Base-by-base conservation (phyloP, 768 basidiomycete species). In the Kwoniella sp. region DNA sequence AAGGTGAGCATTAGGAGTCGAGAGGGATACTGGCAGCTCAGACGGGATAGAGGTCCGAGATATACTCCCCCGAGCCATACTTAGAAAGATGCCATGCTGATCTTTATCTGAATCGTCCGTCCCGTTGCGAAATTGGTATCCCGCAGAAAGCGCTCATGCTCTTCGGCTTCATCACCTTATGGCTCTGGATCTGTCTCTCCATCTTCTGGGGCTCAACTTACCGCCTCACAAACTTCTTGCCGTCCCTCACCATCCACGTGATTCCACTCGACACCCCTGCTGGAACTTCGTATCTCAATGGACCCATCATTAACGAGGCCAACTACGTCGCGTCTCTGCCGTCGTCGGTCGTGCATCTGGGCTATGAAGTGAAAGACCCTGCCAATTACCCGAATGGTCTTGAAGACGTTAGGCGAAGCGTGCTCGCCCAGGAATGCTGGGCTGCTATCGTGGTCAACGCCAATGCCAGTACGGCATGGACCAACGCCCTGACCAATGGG, bases 241-340 rank as follows among this genome's bases (percentile, higher is more conserved):
- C 67, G 25, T 56, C 58, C 13, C 52, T 79, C 13, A 77, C 70
- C 4, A 58, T 80, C 22, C 64, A 78, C 51, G 65, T 79, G 38
- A 74, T 80, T 51, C 69, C 79, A 29, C 76, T 81, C 48, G 81
- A 82, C 58, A 58, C 70, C 9, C 53, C 69, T 20, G 66, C 68
- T 13, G n/a, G 65, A 8, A 63, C 57, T 0, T 73, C 72, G 1
- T 61, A 73, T 22, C 65, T 80, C 9, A 77, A 71, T 11, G 67
- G 70, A 13, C 66, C 73, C 1, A 70, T 78, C 29, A 60, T 58
- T 13, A 30, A 75, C 28, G 58, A 67, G 51, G 77, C 75, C 9
- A 58, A 65, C 13, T 57, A 67, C 31, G 61, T 63, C 30, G 69
- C 67, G 25, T 55, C 61, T 12, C 55, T 70, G 48, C 66, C 70